Percentiles rank a stretch among this genome's conserved stretches.
Conservation (phyloP, 345 rosid species). For the Rhizophora apiculata region DNA sequence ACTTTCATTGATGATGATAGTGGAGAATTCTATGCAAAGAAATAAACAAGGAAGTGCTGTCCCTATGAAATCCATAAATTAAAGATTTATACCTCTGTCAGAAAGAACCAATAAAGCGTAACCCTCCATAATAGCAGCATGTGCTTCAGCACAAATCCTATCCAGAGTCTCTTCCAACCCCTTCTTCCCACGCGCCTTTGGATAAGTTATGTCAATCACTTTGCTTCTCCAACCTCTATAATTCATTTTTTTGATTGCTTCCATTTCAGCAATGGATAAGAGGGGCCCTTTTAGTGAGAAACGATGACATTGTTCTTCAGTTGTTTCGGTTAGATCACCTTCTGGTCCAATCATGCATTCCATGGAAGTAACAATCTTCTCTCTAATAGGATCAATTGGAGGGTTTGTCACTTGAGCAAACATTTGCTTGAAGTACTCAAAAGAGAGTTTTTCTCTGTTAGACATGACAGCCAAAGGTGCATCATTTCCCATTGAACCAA, state of each 20-base stretch:
- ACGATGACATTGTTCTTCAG: constrained; percentile 96
- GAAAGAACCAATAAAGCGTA: constrained; percentile 84
- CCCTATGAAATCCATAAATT: too few relatives aligned
- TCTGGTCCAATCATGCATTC: constrained; percentile 99
- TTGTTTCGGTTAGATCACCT: constrained; percentile 97
- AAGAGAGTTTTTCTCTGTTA: constrained; percentile 75
- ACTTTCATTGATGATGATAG: background rate
- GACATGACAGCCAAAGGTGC: constrained; percentile 98
- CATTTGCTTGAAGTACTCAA: constrained; percentile 99
- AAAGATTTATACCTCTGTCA: constrained; percentile 69
- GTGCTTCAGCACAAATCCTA: constrained; percentile 89
- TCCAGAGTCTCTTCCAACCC: constrained; percentile 88
- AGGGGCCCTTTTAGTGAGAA: constrained; percentile 89
- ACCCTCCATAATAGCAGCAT: constrained; percentile 77
- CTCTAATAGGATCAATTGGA: constrained; percentile 97
- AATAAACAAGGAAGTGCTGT: too few relatives aligned
- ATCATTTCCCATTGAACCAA: constrained; percentile 99
- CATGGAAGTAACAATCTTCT: constrained; percentile 98
- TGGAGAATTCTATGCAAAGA: too few relatives aligned
- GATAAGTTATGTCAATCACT: constrained; percentile 88
- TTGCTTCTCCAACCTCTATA: constrained; percentile 86
- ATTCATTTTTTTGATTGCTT: constrained; percentile 83
- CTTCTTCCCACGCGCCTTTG: constrained; percentile 70
- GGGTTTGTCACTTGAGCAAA: constrained; percentile 99
- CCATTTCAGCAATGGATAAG: constrained; percentile 73